Conservation (phyloP, 768 basidiomycete genomes). For the Postia placenta region DNA sequence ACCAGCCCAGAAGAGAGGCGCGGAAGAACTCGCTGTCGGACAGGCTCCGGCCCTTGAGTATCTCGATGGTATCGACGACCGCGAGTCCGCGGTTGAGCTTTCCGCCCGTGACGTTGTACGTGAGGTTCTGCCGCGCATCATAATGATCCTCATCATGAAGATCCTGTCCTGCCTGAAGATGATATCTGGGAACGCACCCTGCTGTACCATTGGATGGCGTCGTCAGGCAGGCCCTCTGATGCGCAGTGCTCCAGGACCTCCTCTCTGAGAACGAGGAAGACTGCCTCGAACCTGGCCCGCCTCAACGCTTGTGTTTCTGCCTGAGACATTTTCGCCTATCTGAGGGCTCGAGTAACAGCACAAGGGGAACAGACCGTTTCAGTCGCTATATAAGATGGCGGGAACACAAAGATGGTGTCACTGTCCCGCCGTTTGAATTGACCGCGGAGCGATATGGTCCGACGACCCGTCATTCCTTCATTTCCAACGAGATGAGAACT, state of each 20-base stretch:
- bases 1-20: conserved; percentile 89
- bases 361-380: too few species aligned
- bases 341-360: too few species aligned
- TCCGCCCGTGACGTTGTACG: conserved; percentile 94
- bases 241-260: conserved; percentile 71
- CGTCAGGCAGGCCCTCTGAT: conserved; percentile 71
- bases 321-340: too few species aligned
- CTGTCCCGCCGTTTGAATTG: too few species aligned
- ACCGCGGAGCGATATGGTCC: too few species aligned
- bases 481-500: too few species aligned
- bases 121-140: conserved; percentile 52
- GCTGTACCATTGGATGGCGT: conserved; percentile 81
- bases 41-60: conserved; percentile 66
- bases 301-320: conserved; percentile 19
- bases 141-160: background rate
- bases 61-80: conserved; percentile 89
- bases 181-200: conserved; percentile 41
- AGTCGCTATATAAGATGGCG: too few species aligned
- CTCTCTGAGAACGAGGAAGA: conserved; percentile 68
- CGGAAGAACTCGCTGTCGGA: conserved; percentile 84
- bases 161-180: too few species aligned
- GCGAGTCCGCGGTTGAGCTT: conserved; percentile 97
- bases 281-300: conserved; percentile 59
- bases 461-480: too few species aligned
- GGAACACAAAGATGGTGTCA: too few species aligned